These are phyloP conservation scores for Scheffersomyces lignosus DNA, from an alignment of 805 yeast genomes.

Conservation along the genomic window DNA sequence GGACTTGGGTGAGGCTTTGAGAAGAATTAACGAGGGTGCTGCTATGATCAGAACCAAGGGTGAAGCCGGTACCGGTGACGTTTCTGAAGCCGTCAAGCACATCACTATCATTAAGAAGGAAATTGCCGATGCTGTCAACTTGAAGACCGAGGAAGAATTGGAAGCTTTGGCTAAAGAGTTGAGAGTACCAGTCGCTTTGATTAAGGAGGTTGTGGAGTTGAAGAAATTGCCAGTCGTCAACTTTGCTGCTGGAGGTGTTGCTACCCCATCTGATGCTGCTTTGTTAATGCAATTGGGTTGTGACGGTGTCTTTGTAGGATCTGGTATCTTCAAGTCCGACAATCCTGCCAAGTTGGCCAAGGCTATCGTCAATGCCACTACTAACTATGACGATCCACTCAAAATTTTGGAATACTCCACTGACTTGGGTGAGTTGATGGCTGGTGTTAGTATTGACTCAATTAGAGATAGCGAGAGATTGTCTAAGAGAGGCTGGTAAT, in stretches of 20 bases:
- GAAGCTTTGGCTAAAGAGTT: slow-evolving; percentile 52
- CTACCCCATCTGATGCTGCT: slow-evolving; percentile 88
- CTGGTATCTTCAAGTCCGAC: slow-evolving; percentile 74
- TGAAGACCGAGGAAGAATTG: slow-evolving; percentile 46
- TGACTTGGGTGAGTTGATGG: slow-evolving; percentile 75
- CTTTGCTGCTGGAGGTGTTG: slow-evolving; percentile 88
- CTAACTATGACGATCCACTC: slow-evolving; percentile 62
- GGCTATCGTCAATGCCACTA: slow-evolving; percentile 80
- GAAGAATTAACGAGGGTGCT: slow-evolving; percentile 80
- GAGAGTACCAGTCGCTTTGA: slow-evolving; percentile 58
- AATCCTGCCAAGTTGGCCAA: slow-evolving; percentile 72
- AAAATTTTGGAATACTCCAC: slow-evolving; percentile 64
- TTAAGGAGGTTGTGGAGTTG: slow-evolving; percentile 48
- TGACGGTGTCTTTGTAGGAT: slow-evolving; percentile 76
- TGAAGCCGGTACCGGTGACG: slow-evolving; percentile 88
- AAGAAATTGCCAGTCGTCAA: slow-evolving; percentile 74
- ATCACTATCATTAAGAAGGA: slow-evolving; percentile 60
- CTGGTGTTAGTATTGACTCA: slow-evolving; percentile 61
- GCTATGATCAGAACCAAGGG: slow-evolving; percentile 88
- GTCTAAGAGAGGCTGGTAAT: slow-evolving; percentile 55
- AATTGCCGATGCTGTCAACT: slow-evolving; percentile 46
- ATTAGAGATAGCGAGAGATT: slow-evolving; percentile 47
- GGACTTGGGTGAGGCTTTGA: slow-evolving; percentile 77
- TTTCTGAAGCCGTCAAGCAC: slow-evolving; percentile 79
- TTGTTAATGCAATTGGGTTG: slow-evolving; percentile 79